Conservation (phyloP, 441 rosid species). For the Metrosideros polymorpha region DNA sequence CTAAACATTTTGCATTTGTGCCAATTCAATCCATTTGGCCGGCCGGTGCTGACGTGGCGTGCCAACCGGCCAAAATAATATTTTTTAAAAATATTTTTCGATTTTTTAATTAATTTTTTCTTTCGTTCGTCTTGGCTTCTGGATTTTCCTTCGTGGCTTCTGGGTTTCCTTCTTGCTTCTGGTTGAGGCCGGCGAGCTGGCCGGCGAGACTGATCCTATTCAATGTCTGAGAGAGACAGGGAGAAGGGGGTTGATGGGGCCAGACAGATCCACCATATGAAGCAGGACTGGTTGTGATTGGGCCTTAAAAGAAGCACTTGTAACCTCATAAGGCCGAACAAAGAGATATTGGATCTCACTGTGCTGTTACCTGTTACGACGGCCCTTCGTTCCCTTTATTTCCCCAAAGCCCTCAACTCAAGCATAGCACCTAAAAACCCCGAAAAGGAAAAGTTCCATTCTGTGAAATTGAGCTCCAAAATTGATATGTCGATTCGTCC, state of each 20-base stretch:
- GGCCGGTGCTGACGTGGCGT: no score
- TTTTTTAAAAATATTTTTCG: no score
- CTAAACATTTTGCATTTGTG: no score
- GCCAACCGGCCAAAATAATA: no score
- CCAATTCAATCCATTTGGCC: no score
- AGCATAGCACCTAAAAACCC: background rate
- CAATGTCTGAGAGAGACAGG: no score
- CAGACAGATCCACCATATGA: background rate
- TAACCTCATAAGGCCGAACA: background rate
- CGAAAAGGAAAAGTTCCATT: background rate
- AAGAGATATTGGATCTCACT: background rate
- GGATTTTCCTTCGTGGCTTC: no score
- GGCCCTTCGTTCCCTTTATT: background rate
- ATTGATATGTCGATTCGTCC: background rate
- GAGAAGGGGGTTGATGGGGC: background rate
- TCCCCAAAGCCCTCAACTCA: background rate
- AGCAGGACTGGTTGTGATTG: background rate
- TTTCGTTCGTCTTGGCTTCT: no score
- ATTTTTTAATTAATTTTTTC: no score
- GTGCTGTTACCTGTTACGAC: background rate
- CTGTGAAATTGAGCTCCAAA: background rate
- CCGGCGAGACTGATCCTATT: no score
- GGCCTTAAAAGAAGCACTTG: background rate
- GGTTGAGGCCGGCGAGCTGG: no score
- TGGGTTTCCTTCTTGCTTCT: no score